Evolutionary conservation across 306 rosid genomes (phyloP).

Genomic region (Betula pendula): DNA sequence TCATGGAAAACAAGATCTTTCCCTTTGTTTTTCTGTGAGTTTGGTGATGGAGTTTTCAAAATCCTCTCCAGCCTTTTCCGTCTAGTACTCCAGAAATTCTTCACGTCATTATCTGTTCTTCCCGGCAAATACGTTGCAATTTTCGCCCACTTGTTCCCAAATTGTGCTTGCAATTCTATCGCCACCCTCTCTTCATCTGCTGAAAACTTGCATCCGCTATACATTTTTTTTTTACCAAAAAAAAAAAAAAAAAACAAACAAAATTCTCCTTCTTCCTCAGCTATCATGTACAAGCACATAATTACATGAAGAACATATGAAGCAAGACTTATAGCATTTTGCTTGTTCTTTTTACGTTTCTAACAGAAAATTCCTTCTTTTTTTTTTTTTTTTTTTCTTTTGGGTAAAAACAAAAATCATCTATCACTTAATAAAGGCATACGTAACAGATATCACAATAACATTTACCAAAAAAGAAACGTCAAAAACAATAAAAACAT

Average conservation of each 20-base stretch:
- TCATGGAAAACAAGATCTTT: conserved; percentile 26
- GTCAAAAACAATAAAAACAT: too few species aligned
- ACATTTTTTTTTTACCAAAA: background rate
- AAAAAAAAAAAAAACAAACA: background rate
- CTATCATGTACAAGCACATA: background rate
- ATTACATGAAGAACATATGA: too few species aligned
- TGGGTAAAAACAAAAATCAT: too few species aligned
- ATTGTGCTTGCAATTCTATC: conserved; percentile 55
- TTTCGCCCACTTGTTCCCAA: conserved; percentile 76
- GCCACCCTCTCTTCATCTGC: conserved; percentile 60
- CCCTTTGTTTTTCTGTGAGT: conserved; percentile 38
- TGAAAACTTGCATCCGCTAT: conserved; percentile 64
- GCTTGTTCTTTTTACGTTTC: too few species aligned
- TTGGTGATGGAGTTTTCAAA: conserved; percentile 36
- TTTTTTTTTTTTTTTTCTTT: too few species aligned
- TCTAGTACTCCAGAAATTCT: conserved; percentile 68
- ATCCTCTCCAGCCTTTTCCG: conserved; percentile 47
- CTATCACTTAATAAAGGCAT: too few species aligned
- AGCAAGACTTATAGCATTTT: too few species aligned
- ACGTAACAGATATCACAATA: too few species aligned
- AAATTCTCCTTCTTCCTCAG: background rate
- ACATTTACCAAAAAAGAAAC: too few species aligned
- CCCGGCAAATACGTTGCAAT: conserved; percentile 57
- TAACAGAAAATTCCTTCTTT: too few species aligned
- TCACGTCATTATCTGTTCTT: conserved; percentile 68